Base-by-base conservation (phyloP, 805 yeast genomes). In the Metschnikowia lochheadii region DNA sequence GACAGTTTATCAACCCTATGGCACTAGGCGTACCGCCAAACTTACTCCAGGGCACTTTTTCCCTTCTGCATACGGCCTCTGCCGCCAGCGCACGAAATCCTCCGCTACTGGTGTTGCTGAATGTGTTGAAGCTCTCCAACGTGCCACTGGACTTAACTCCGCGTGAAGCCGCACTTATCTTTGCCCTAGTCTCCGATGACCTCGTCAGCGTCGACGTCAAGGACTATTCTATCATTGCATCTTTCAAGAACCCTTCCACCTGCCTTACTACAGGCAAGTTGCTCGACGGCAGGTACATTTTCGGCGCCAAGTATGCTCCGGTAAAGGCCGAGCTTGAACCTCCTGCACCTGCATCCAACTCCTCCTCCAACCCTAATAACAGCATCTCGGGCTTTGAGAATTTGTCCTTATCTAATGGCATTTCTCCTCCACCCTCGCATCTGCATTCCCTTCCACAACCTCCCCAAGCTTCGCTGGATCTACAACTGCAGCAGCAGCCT, bases 91-190 rank as follows among this genome's bases (percentile, higher is more conserved):
- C 39, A 29, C 44, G 41, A 18, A 36, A 44, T 39, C 45, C 48
- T 14, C 44, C 41, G 40, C 39, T 47, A 13, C 51, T 43, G 40
- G 40, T 40, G 18, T 34, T 34, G 40, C 46, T 26, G 40, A 21
- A 44, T 35, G 45, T 50, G 46, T 53, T 58, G 46, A 55, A 54
- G 40, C 39, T 86, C 46, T 71, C 72, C 56, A 84, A 84, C 60
- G 61, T 84, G 11, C 94, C 95, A 7, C 57, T 67, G 3, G 89
- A 87, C 66, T 70, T 86, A 29, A 65, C 87, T 2, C 56, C 75
- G 34, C 77, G 94, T 63, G 95, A 87, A 64, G 83, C 87, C 2
- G 73, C 78, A 44, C 72, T 84, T 14, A 75, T 87, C 6, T 87
- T 87, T 63, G 78, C 92, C 5, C 68, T 87, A 49, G 87, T 88